Base-by-base conservation (phyloP, 2,329 filamentous ascomycete genomes). In the Knoxdaviesia capensis region DNA sequence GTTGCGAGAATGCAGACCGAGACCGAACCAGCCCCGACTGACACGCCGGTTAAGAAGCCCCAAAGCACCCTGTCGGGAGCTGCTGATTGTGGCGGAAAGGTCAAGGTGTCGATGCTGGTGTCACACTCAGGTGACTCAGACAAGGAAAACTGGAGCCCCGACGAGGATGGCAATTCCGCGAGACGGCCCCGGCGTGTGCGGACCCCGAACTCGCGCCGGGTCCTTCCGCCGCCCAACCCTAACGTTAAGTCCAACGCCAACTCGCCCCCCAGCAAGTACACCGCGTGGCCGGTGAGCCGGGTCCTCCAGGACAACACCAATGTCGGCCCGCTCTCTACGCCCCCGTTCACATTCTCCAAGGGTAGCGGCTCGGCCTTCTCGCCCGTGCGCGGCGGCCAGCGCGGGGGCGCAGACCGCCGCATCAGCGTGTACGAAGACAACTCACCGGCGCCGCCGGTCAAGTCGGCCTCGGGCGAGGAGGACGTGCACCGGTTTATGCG, bases 71-170 rank as follows among this genome's bases (percentile, higher is more conserved):
- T 20, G 20, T 20, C 20, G 20, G 20, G 20, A 20, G 20, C 20
- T 20, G 20, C 20, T 32, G 52, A 57, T 7, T 48, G 48, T 33
- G 44, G 42, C 28, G 41, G 47, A 10, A 60, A 59, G 44, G 56
- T 60, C 40, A 65, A 64, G 45, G 52, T 61, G 10, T 57, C 56
- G 5, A 57, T 57, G 51, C 49, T 63, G 38, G 52, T 58, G 7
- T 62, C 58, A 29, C 55, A 43, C 31, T 46, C 38, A 31, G 41
- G 33, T 40, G 87, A 94, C 52, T 94, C 85, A 1, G 88, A 96
- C 56, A 96, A 96, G 61, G 88, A 96, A 62, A 96, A 96, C 54
- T 92, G 85, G 71, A 72, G 64, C 53, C 77, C 66, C 1, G 66
- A 64, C 47, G 65, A 65, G 47, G 63, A 66, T 36, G 64, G 20